These are phyloP conservation scores for Paracorniculantispora psalliotae DNA, from an alignment of 2,329 filamentous ascomycete genomes.

Conservation along the genomic window DNA sequence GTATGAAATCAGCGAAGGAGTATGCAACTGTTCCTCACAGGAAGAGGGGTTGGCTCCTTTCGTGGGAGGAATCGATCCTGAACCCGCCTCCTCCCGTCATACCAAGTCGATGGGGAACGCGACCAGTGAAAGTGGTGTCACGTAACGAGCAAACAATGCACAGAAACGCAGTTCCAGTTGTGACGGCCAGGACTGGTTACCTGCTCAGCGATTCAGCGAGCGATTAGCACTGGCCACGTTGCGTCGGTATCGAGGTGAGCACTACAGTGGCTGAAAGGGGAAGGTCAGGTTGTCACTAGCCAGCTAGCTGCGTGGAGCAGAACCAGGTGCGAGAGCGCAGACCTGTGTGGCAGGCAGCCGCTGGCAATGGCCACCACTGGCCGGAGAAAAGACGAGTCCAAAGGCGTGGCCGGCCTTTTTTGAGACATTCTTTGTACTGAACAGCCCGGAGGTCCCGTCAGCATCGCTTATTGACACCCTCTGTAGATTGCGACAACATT, in stretches of 20 bases:
- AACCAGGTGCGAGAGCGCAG: not conserved
- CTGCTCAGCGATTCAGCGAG: not conserved
- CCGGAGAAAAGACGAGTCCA: not conserved
- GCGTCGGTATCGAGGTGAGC: slow-evolving; percentile 3
- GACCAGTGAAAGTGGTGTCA: slow-evolving; percentile 2
- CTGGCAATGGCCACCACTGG: not conserved
- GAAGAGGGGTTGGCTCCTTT: not conserved
- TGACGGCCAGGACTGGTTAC: not conserved
- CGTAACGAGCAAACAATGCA: slow-evolving; percentile 8
- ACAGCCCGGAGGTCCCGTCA: not conserved
- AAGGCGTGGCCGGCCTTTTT: not conserved
- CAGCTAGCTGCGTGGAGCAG: not conserved
- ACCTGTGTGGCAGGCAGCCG: not conserved
- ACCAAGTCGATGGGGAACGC: not conserved
- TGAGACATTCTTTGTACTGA: slow-evolving; percentile 7
- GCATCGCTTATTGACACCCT: not conserved
- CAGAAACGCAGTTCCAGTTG: not conserved
- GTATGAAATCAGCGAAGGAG: not conserved
- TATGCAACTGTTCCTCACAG: not conserved
- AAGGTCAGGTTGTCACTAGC: not conserved
- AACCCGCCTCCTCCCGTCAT: not conserved
- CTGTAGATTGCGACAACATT: not conserved
- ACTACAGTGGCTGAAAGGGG: not conserved
- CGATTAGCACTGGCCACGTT: slow-evolving; percentile 9
- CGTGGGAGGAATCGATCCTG: not conserved